Base-by-base conservation (phyloP, 2,329 filamentous ascomycete genomes). In the Geosmithia morbida region DNA sequence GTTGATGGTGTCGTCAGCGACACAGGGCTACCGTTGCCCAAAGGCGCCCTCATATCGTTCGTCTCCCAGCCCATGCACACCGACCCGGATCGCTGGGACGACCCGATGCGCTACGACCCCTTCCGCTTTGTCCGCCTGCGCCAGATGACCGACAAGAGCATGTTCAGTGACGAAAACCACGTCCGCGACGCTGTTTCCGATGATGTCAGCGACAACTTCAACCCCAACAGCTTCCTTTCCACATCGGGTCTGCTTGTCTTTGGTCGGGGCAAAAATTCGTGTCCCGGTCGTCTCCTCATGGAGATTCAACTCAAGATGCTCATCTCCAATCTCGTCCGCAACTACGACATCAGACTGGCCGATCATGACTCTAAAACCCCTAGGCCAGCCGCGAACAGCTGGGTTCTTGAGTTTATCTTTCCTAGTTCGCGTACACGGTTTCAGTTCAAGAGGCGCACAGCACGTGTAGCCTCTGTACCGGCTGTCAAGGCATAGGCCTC, bases 251-350 rank as follows among this genome's bases (percentile, higher is more conserved):
- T 59, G n/a, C 56, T 64, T 51, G 60, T 60, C 49, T 66, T 66
- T 48, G 64, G 64, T 8, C 57, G 61, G 17, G 64, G 63, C 37
- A 61, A 59, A 50, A 62, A 66, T 48, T 61, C 64, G 7, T 67
- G 64, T 45, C 64, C 65, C 1, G 64, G 65, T 2, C 55, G 64
- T 7, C 66, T 65, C 53, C 63, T 66, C 49, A 63, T 63, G 16
- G 56, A 57, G 11, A 61, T 61, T 52, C 58, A 63, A 51, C 59
- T 66, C 50, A 65, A 66, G 57, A 57, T 65, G 56, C 50, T 64
- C 40, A 47, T 65, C 33, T 55, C 59, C 2, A 57, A 58, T 46
- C 57, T 61, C 40, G 50, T 65, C 33, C 50, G 59, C 45, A 52
- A 57, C 50, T 66, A 60, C 48, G 62, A 66, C 17, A 50, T 65